Evolutionary conservation across 805 yeast species (phyloP).

Genomic region (Blastobotrys parvus): DNA sequence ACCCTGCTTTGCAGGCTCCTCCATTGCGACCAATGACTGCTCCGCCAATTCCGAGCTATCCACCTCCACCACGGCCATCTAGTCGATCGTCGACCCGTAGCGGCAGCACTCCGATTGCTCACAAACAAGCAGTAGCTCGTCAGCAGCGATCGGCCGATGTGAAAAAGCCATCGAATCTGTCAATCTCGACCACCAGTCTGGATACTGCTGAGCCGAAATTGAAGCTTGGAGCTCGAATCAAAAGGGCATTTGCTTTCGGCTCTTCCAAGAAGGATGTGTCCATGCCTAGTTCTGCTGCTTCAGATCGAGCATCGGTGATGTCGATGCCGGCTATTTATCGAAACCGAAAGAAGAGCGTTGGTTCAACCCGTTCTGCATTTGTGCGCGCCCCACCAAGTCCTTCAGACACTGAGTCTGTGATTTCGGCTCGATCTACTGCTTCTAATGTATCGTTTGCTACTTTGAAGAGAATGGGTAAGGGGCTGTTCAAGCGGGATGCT

Average conservation of each 20-base stretch:
- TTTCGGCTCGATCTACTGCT: conserved; percentile 21
- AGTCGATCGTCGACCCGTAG: not conserved
- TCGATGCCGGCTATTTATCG: conserved; percentile 1
- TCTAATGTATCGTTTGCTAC: conserved; percentile 24
- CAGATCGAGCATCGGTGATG: not conserved
- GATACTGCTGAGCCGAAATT: not conserved
- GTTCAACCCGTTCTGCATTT: conserved; percentile 5
- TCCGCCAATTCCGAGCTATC: not conserved
- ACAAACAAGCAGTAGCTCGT: not conserved
- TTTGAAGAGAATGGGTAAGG: conserved; percentile 9
- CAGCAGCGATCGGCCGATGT: not conserved
- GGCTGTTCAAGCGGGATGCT: conserved; percentile 5
- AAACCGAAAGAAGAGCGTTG: conserved; percentile 1
- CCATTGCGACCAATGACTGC: too few species aligned
- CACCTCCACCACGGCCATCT: not conserved
- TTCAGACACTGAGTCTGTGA: conserved; percentile 18
- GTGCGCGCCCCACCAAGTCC: not conserved
- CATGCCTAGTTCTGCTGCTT: not conserved
- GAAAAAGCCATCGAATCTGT: not conserved
- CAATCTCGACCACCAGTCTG: not conserved
- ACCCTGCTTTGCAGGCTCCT: too few species aligned
- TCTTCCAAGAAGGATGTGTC: not conserved
- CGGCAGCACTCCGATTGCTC: not conserved
- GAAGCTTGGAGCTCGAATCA: conserved; percentile 3
- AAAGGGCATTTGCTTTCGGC: conserved; percentile 17